Percentiles rank a stretch among this genome's conserved stretches.
phyloP scores from a whole-genome alignment of 1,284 basidiomycete species.

The Trametes sp. region DNA sequence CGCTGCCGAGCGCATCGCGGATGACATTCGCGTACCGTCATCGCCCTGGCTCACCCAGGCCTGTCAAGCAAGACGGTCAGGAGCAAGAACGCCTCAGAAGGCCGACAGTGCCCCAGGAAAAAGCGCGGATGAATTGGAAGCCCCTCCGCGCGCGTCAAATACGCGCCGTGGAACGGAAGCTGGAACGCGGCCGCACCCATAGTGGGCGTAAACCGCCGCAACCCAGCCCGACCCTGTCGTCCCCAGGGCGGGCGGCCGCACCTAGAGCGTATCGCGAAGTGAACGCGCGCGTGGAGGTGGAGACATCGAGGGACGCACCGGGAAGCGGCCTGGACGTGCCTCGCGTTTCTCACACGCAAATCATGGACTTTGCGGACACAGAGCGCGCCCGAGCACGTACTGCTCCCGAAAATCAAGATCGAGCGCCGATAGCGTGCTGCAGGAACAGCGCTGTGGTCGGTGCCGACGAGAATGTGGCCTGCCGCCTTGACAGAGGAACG shows the following conservation, averaged over 20 bases:
- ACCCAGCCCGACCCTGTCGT: not conserved
- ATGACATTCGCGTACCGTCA: constrained; percentile 4
- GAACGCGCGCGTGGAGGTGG: constrained; percentile 4
- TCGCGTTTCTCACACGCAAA: constrained; percentile 9
- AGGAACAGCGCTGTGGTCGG: constrained; percentile 7
- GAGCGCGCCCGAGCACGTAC: constrained; percentile 1
- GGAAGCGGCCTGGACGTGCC: not conserved
- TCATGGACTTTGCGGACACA: constrained; percentile 3
- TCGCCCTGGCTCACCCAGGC: constrained; percentile 8
- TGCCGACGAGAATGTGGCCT: constrained; percentile 16
- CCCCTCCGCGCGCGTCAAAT: not conserved
- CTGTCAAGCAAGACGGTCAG: not conserved
- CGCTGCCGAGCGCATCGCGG: not conserved
- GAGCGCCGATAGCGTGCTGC: constrained; percentile 11
- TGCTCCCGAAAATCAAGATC: constrained; percentile 11
- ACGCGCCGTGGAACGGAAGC: constrained; percentile 1
- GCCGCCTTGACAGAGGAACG: constrained; percentile 12
- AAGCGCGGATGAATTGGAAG: constrained; percentile 18
- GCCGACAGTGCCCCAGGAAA: constrained; percentile 11
- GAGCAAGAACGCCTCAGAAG: constrained; percentile 13
- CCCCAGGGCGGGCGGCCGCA: not conserved
- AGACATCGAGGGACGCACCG: constrained; percentile 6
- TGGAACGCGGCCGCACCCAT: not conserved
- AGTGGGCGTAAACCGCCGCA: constrained; percentile 3
- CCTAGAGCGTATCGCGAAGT: constrained; percentile 15